Evolutionary conservation across 192 early-diverging fungal species (phyloP).

Genomic region (Gryganskiella cystojenkinii): DNA sequence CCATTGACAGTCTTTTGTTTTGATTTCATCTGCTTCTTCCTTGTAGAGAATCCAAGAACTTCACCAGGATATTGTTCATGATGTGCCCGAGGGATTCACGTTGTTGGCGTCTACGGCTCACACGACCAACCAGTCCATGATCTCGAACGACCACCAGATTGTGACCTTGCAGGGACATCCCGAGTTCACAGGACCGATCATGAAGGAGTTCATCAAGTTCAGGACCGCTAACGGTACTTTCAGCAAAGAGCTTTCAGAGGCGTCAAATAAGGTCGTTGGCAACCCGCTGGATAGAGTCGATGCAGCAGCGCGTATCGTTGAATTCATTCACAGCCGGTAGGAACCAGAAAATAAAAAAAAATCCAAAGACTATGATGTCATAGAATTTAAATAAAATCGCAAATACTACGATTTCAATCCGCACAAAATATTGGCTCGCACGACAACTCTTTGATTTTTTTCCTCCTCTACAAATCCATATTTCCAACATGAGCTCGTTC

Average conservation of each 20-base stretch:
- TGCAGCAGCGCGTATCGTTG: conserved; percentile 23
- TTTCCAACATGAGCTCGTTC: conserved; percentile 56
- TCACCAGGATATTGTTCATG: conserved; percentile 76
- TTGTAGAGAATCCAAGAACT: conserved; percentile 67
- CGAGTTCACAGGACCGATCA: conserved; percentile 64
- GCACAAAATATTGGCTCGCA: conserved; percentile 29
- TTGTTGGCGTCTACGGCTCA: conserved; percentile 62
- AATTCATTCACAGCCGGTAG: conserved; percentile 5
- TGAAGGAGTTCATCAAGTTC: conserved; percentile 49
- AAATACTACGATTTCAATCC: not conserved
- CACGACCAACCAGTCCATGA: conserved; percentile 71
- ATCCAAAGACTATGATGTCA: not conserved
- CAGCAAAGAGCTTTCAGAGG: conserved; percentile 32
- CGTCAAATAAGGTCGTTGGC: conserved; percentile 24
- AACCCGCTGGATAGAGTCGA: conserved; percentile 27
- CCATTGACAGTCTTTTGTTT: no score
- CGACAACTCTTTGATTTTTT: conserved; percentile 25
- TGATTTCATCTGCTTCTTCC: conserved; percentile 26
- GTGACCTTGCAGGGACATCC: conserved; percentile 80
- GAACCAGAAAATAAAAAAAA: not conserved
- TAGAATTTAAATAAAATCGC: conserved; percentile 6
- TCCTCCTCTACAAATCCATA: conserved; percentile 51
- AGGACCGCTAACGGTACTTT: conserved; percentile 50
- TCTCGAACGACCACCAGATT: conserved; percentile 63
- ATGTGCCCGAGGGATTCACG: conserved; percentile 69